Evolutionary conservation across 2,329 filamentous ascomycete genomes (phyloP).

Genomic region (Bipolaris victoriae): DNA sequence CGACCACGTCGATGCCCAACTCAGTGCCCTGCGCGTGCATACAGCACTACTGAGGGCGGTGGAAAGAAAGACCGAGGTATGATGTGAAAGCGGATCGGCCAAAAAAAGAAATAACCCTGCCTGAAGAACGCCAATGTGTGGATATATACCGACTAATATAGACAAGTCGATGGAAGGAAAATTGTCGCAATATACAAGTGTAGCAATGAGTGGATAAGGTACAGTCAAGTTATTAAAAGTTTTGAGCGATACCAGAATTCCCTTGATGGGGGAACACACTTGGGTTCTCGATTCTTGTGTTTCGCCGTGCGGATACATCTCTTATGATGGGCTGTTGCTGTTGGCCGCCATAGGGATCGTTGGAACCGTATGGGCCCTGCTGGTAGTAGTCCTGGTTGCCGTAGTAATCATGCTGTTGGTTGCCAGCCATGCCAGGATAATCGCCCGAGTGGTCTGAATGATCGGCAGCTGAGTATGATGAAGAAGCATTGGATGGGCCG

Average conservation of each 20-base stretch:
- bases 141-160: slow-evolving; percentile 17
- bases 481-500: slow-evolving; percentile 93
- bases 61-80: slow-evolving; percentile 11
- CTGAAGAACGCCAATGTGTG: slow-evolving; percentile 18
- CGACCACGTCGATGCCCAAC: slow-evolving; percentile 8
- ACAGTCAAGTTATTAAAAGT: slow-evolving; percentile 68
- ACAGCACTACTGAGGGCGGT: slow-evolving; percentile 7
- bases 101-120: background rate
- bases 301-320: slow-evolving; percentile 88
- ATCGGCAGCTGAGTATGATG: slow-evolving; percentile 84
- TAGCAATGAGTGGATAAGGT: slow-evolving; percentile 15
- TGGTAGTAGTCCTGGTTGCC: slow-evolving; percentile 63
- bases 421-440: slow-evolving; percentile 54
- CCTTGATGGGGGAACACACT: slow-evolving; percentile 87
- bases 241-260: slow-evolving; percentile 93
- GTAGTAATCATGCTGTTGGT: slow-evolving; percentile 59
- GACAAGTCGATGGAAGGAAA: slow-evolving; percentile 10
- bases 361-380: slow-evolving; percentile 61
- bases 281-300: slow-evolving; percentile 92
- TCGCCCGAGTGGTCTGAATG: slow-evolving; percentile 71
- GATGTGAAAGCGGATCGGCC: slow-evolving; percentile 9
- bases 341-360: slow-evolving; percentile 59
- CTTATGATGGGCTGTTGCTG: slow-evolving; percentile 78
- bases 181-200: slow-evolving; percentile 25
- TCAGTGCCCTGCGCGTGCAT: slow-evolving; percentile 16